Percentiles rank a stretch among this genome's conserved stretches.
These are phyloP conservation scores for Actinomortierella wolfii DNA, from an alignment of 371 early-diverging fungal genomes.

Conservation along the genomic window DNA sequence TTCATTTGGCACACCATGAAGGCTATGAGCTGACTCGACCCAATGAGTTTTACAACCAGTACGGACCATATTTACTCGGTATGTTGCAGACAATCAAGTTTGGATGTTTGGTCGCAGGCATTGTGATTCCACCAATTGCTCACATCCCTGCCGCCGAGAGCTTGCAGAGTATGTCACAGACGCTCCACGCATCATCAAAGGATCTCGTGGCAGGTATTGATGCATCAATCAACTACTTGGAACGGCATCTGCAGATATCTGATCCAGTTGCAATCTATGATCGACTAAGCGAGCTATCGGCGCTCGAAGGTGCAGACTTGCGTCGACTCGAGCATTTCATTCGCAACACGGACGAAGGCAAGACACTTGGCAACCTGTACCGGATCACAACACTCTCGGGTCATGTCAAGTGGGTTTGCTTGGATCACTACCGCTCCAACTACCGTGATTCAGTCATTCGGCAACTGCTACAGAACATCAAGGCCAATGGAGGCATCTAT, in stretches of 20 bases:
- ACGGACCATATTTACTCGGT: slow-evolving; percentile 16
- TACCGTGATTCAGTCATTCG: slow-evolving; percentile 13
- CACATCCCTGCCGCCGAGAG: too few species aligned
- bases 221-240: too few species aligned
- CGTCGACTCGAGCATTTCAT: slow-evolving; percentile 24
- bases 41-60: slow-evolving; percentile 29
- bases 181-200: too few species aligned
- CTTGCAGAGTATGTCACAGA: too few species aligned
- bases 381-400: slow-evolving; percentile 27
- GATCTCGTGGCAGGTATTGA: too few species aligned
- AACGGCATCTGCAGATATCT: background rate
- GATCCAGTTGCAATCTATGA: slow-evolving; percentile 2
- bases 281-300: slow-evolving; percentile 6
- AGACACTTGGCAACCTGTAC: slow-evolving; percentile 30
- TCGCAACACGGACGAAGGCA: slow-evolving; percentile 25
- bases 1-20: slow-evolving; percentile 30
- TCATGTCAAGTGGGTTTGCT: slow-evolving; percentile 42
- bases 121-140: slow-evolving; percentile 18
- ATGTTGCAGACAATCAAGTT: slow-evolving; percentile 24
- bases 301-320: slow-evolving; percentile 31
- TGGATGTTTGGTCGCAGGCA: slow-evolving; percentile 12
- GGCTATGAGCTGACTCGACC: slow-evolving; percentile 28
- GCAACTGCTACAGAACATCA: slow-evolving; percentile 14
- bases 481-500: slow-evolving; percentile 14
- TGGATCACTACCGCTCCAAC: slow-evolving; percentile 31